Evolutionary conservation across 805 yeast genomes (phyloP), one percentile per base, ranked within the genome.

Genomic region (Candida pseudofarinosa): DNA sequence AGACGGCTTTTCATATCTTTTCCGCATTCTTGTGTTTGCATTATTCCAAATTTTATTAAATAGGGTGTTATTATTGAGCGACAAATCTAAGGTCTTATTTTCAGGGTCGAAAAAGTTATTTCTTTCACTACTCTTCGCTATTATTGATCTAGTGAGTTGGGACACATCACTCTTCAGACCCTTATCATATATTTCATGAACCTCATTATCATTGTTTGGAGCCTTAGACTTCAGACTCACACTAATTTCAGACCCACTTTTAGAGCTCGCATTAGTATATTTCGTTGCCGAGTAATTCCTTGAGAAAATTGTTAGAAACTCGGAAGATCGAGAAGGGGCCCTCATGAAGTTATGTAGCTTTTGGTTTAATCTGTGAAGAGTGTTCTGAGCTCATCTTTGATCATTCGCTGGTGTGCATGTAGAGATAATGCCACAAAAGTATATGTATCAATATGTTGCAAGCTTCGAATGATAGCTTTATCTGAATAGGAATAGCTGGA

Each of bases 61-160:
- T 2, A 62, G 44, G 10, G 49, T 40, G 15, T 47, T 44, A 40
- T 61, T 61, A 23, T 45, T 48, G 14, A 50, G 36, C 14, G 44
- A 34, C 14, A 61, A 45, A 39, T 61, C 48, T 35, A 61, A 50
- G 12, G 43, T 40, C 12, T 43, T 30, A 43, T 61, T 61, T 14
- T 59, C 58, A 5, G 62, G 59, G 36, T 59, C 60, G 26, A 47
- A 41, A 39, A 42, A 50, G 26, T 36, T 37, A 13, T 36, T 33
- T 15, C 23, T 34, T 14, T n/a, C 33, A 16, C 13, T 33, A 17
- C 19, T 41, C 19, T 41, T 45, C n/a, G 37, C 30, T 14, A 45
- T 13, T 12, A 45, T 30, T 16, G 18, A 18, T 17, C 36, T 38
- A 3, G 42, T 40, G 19, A 39, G 38, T 23, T 44, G 39, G 6